Base-by-base conservation (phyloP, 148 eudicot species). In the Gaultheria prostrata region DNA sequence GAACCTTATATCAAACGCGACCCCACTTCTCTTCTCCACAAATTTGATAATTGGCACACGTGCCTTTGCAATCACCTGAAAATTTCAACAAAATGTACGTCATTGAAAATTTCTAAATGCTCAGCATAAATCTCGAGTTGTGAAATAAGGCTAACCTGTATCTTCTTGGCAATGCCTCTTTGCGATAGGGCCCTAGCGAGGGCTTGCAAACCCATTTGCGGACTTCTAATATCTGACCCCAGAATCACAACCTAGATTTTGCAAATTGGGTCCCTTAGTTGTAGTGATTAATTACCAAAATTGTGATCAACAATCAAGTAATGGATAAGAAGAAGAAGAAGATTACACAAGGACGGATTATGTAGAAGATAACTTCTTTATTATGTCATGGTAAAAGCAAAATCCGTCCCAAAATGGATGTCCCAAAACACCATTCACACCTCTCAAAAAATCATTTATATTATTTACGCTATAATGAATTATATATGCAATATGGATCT, bases 11-110 rank as follows among this genome's bases (percentile, higher is more conserved):
- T 97, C 99, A 90, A 97, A 94, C 1, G 90, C 78, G 84, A 97
- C 77, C 28, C 93, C 93, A 76, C 98, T 93, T 81, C 80, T 91
- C 89, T 92, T 94, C 92, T 97, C 99, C 87, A 94, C 92, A 91
- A 97, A 97, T 84, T 97, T 97, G 70, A 97, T 87, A 54, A 97
- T 97, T 12, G 99, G 99, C 77, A 97, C 97, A 74, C 97, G 94
- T 83, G 99, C 98, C 89, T 90, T 97, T 57, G 93, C 95, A 80
- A 97, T 93, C 77, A 97, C 99, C 99, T 97, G 88, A 24, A 30
- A 80, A 82, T 26, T 32, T 74, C 79, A 63, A 56, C 53, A 54
- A 73, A 53, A 53, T 73, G 33, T 50, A 33, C 46, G 81, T 81
- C 35, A 28, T 30, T 30, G 35, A 49, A 84, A 61, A 50, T 54